phyloP scores from a whole-genome alignment of 75 land plant species.

The Chamaecyparis obtusa region DNA sequence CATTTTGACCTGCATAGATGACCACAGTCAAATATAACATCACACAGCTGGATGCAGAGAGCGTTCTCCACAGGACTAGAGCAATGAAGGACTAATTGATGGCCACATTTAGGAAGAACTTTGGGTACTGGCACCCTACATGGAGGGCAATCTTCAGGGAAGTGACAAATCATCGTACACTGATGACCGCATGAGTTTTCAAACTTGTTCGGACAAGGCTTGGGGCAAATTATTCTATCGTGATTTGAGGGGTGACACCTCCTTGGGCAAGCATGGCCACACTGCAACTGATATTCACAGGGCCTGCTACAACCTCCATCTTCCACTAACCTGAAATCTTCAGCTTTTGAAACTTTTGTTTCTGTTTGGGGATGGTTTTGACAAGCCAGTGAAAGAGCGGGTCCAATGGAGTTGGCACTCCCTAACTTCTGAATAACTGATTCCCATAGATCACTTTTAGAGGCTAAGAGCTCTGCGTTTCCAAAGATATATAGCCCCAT shows the following conservation, averaged over 20 bases:
- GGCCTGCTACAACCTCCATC: conserved; percentile 24
- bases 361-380: conserved; percentile 23
- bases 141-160: conserved; percentile 15
- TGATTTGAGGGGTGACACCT: conserved; percentile 28
- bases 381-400: conserved; percentile 11
- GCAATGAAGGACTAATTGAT: not conserved
- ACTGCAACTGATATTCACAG: conserved; percentile 23
- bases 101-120: conserved; percentile 18
- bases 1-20: conserved; percentile 13
- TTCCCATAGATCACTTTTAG: conserved; percentile 22
- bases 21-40: conserved; percentile 6
- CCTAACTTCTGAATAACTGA: conserved; percentile 4
- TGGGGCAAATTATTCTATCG: conserved; percentile 18
- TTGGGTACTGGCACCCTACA: conserved; percentile 14
- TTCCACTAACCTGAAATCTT: conserved; percentile 14
- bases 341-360: conserved; percentile 2
- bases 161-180: conserved; percentile 17
- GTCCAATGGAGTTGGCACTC: not conserved
- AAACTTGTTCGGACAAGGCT: conserved; percentile 1
- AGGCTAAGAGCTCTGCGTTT: conserved; percentile 15
- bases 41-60: too few relatives aligned
- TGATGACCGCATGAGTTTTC: conserved; percentile 4
- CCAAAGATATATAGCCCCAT: conserved; percentile 13
- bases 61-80: too few relatives aligned
- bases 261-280: conserved; percentile 25